Base-by-base conservation (phyloP, 2,329 filamentous ascomycete species). In the Colletotrichum salicis region DNA sequence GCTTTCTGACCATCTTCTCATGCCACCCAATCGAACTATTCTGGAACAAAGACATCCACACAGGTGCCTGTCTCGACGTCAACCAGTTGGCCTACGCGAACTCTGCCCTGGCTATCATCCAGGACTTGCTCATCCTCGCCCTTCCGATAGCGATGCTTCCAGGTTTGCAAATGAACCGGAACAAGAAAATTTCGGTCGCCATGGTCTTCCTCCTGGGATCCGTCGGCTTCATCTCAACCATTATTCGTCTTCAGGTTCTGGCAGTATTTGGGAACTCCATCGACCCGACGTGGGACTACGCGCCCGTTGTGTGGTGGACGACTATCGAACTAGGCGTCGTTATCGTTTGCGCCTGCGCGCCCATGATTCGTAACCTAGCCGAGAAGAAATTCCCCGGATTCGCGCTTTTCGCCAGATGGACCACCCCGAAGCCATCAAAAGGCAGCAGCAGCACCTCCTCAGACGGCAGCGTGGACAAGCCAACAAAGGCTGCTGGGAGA, bases 91-190 rank as follows among this genome's bases (percentile, higher is more conserved):
- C 85, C 5, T 88, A 88, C 69, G 78, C 86, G 1, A 88, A 89
- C 76, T 88, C 86, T 70, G 83, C 80, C 1, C 79, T 84, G 15
- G 86, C 84, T 35, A 84, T 86, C 52, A 75, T 85, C 31, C 85
- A 84, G 51, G 88, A 90, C 75, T 84, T 88, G 58, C 84, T 84
- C 0, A 83, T 88, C 63, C 86, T 86, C 7, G 77, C 89, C 8
- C 76, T 90, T 5, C 88, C 88, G 0, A 83, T 88, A 10, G 86
- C 86, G 65, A 81, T 92, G 12, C 82, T 91, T 1, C 86, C 84
- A 79, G 83, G 85, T 33, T 77, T 91, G 31, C 85, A 90, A 67
- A 90, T 91, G 86, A 84, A 85, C 57, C 75, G 73, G 4, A 83
- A 81, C 70, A 86, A 84, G 4, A 91, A 90, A 75, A 51, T 76